phyloP scores from a whole-genome alignment of 371 early-diverging fungal species.

The Actinomortierella wolfii region DNA sequence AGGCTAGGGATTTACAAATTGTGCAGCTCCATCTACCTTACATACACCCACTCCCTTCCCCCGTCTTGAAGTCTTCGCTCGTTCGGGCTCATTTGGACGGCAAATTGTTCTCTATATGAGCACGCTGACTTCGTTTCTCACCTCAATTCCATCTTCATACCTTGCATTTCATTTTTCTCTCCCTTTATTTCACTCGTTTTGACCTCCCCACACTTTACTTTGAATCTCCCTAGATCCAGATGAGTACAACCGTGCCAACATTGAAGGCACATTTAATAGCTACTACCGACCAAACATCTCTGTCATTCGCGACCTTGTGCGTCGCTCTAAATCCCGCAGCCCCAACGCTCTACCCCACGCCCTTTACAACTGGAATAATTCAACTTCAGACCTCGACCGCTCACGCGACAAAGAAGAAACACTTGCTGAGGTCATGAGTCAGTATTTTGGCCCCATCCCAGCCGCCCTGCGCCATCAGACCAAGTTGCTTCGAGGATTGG shows the following conservation, averaged over 20 bases:
- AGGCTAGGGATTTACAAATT: no score
- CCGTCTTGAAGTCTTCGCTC: no score
- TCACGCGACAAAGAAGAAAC: slow-evolving; percentile 43
- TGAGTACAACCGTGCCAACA: slow-evolving; percentile 24
- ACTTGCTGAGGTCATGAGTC: slow-evolving; percentile 32
- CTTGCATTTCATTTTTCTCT: neutral
- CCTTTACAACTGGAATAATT: slow-evolving; percentile 47
- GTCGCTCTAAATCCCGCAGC: slow-evolving; percentile 24
- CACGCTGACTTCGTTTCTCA: neutral
- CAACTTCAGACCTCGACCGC: slow-evolving; percentile 38
- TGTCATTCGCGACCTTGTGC: slow-evolving; percentile 27
- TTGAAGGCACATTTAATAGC: slow-evolving; percentile 16
- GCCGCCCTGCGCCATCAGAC: slow-evolving; percentile 19
- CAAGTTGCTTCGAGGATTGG: no score
- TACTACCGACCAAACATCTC: slow-evolving; percentile 24
- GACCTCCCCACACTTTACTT: neutral
- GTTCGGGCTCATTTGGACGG: no score
- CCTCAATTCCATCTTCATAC: neutral
- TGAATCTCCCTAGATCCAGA: slow-evolving; percentile 18
- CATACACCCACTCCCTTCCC: no score
- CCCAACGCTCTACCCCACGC: slow-evolving; percentile 20
- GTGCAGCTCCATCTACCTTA: no score
- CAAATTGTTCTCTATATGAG: no score
- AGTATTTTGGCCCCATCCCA: slow-evolving; percentile 46
- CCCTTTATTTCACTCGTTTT: no score